Evolutionary conservation across 768 basidiomycete species (phyloP).

Genomic region (Auriscalpium orientale): DNA sequence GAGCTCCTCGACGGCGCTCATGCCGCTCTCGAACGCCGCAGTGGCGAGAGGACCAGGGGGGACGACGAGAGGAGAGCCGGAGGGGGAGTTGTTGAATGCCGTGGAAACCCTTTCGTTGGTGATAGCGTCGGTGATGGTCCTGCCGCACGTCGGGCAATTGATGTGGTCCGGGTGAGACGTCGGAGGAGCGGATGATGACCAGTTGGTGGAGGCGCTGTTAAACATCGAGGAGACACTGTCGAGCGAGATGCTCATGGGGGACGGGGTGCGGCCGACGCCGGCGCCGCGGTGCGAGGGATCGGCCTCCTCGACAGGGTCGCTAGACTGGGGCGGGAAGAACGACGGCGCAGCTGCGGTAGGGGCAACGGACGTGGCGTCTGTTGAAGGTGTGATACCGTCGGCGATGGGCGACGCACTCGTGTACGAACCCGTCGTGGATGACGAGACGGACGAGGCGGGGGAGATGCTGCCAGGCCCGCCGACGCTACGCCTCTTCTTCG

Average conservation of each 20-base stretch:
- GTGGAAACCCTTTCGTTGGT: slow-evolving; percentile 1
- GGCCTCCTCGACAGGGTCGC: slow-evolving; percentile 3
- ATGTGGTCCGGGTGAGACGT: slow-evolving; percentile 11
- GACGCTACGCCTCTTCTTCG: slow-evolving; percentile 16
- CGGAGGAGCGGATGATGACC: slow-evolving; percentile 12
- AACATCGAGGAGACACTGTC: slow-evolving; percentile 4
- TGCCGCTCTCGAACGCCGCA: slow-evolving; percentile 45
- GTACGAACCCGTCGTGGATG: slow-evolving; percentile 3
- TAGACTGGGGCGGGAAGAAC: slow-evolving; percentile 2
- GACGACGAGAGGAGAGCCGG: slow-evolving; percentile 19
- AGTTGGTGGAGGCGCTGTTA: background rate
- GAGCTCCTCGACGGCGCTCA: slow-evolving; percentile 65
- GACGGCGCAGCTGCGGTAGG: slow-evolving; percentile 5
- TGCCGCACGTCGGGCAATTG: slow-evolving; percentile 12
- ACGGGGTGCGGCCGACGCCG: slow-evolving; percentile 5
- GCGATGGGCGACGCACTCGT: background rate
- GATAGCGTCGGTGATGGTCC: slow-evolving; percentile 7
- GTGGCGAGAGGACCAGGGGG: slow-evolving; percentile 42
- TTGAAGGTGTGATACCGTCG: slow-evolving; percentile 4
- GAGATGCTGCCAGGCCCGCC: slow-evolving; percentile 7
- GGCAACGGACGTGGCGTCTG: slow-evolving; percentile 7
- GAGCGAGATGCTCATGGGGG: slow-evolving; percentile 15
- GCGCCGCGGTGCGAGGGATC: background rate
- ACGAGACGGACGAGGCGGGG: slow-evolving; percentile 6
- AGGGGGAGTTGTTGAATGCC: background rate